A percentile compares a stretch with the other conserved stretches of the same genome.
These are phyloP conservation scores for Coprinellus micaceus DNA, from an alignment of 768 basidiomycete species.

Conservation along the genomic window DNA sequence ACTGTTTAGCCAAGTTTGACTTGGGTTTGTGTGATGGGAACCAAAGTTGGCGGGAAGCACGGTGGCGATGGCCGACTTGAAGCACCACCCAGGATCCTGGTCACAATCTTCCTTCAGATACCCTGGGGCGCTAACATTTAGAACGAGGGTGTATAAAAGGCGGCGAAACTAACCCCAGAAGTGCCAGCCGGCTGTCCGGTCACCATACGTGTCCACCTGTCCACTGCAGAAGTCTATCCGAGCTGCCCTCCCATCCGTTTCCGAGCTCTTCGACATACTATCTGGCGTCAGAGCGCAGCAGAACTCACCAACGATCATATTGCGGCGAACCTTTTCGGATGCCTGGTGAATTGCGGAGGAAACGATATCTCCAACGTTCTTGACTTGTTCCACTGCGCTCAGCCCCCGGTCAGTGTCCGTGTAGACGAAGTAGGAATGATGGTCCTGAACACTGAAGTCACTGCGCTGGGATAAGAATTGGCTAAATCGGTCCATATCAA, in stretches of 20 bases:
- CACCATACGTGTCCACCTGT: conserved; percentile 57
- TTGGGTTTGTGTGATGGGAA: conserved; percentile 33
- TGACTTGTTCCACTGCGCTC: conserved; percentile 55
- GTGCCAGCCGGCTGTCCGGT: conserved; percentile 56
- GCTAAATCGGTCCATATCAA: conserved; percentile 51
- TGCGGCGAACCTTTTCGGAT: conserved; percentile 28
- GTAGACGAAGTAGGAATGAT: conserved; percentile 73
- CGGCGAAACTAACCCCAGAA: conserved; percentile 58
- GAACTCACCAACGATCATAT: conserved; percentile 79
- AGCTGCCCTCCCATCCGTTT: conserved; percentile 37
- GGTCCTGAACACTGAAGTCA: conserved; percentile 70
- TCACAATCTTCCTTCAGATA: conserved; percentile 61
- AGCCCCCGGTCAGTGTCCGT: conserved; percentile 46
- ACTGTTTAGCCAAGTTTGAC: conserved; percentile 3
- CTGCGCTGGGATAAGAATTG: conserved; percentile 43
- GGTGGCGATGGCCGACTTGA: conserved; percentile 54
- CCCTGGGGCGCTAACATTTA: conserved; percentile 29
- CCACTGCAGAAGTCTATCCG: conserved; percentile 50
- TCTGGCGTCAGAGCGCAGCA: conserved; percentile 71
- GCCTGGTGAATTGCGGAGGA: conserved; percentile 30
- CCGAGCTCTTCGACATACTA: conserved; percentile 42
- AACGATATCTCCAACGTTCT: conserved; percentile 38
- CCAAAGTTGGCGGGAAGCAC: conserved; percentile 57
- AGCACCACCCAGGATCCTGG: conserved; percentile 65
- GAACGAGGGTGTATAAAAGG: background rate